Evolutionary conservation across 2,329 filamentous ascomycete species (phyloP), one percentile per base, ranked within the genome.

Genomic region (Leptoxyphium fumago): DNA sequence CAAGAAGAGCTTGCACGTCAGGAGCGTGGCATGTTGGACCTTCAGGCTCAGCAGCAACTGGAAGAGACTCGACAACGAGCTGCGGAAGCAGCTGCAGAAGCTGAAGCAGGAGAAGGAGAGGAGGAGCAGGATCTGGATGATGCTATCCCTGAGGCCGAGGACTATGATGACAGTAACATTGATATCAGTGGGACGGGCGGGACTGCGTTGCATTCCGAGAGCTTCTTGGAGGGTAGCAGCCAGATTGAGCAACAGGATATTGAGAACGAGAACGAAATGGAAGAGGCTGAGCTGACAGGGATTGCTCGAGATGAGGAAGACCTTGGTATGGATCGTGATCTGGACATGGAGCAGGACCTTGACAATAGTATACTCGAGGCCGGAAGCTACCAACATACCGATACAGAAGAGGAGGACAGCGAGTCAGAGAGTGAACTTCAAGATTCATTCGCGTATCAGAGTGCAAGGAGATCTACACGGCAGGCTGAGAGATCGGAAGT

Each of bases 1-100:
- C 84, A 88, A 47, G 77, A 84, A 49, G 79, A 84, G 57, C 75
- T 82, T 2, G 67, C 85, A 61, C 71, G 82, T 17, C 71, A 82
- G 28, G 83, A 88, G 60, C 74, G 77, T 54, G 65, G 81, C 4
- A 77, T 81, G 45, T 73, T 83, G 56, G 85, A 93, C 57, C 71
- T 93, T 38, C 82, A 82, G 32, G 66, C 66, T 10, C 64, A 64
- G 43, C 67, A 70, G 17, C 77, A 84, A 54, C 75, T 77, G 0
- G 78, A 77, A 53, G 73, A 72, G 5, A 65, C 65, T 50, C 28
- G 60, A 26, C 54, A 53, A 34, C 48, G 52, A 17, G 57, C 53
- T 10, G 56, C 50, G 2, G 61, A 51, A 10, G 64, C 60, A 28
- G 64, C 56, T 29, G 64, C 66, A 15, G 68, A 62, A 34, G 63